Base-by-base conservation (phyloP, 2,329 filamentous ascomycete species). In the Cladosporium sp. region DNA sequence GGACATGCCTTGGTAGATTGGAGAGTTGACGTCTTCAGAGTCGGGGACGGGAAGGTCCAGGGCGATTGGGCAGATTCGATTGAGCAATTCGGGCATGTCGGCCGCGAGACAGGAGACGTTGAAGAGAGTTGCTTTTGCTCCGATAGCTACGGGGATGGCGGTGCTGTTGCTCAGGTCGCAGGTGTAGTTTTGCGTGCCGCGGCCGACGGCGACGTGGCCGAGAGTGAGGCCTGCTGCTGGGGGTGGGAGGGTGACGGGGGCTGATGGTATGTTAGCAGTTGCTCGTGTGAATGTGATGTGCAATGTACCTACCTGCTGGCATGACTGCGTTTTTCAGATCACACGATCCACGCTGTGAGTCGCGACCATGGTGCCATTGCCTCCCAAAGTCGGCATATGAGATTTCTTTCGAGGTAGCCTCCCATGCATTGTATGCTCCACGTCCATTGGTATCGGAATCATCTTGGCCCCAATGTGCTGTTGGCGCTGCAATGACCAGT, bases 171-270 rank as follows among this genome's bases (percentile, higher is more conserved):
- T 60, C 3, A 71, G 62, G 55, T 80, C 76, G 79, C 93, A 97
- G 52, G 90, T 95, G 79, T 97, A 97, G 81, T 97, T 97, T 77
- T 97, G 87, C 7, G 89, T 94, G 60, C 93, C 93, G 44, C 90
- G 87, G 67, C 93, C 93, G 61, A 97, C 79, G 69, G 88, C 90
- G 56, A 97, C 88, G 74, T 95, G 90, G 69, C 84, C 82, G 51
- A 95, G 79, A 3, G 70, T 77, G 28, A 90, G 77, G 57, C 86
- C 88, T 6, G 77, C 64, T 0, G 83, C 75, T 13, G 85, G 84
- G 7, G 78, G 62, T 13, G 88, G 85, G 6, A 96, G 80, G 15
- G 82, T 60, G 74, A 67, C 65, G 2, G 70, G 63, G 44, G 67
- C 68, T 71, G 59, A 28, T 12, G 2, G 48, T 25, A 25, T 35